Conservation (phyloP, 2,329 filamentous ascomycete genomes). For the Neofusicoccum ribis region DNA sequence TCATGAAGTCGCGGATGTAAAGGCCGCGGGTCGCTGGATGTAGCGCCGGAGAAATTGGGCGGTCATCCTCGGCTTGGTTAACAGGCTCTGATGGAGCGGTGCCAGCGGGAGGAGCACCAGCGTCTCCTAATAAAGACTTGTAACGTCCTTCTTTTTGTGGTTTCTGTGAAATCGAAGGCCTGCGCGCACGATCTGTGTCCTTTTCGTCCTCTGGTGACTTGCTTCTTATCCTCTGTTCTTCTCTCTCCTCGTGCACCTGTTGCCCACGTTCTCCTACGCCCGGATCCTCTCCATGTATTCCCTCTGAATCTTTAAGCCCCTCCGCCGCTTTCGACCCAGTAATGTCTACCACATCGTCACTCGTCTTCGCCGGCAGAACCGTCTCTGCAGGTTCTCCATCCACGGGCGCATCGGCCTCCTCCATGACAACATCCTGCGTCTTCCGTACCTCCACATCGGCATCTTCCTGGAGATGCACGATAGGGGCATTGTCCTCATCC, state of each 20-base stretch:
- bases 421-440: background rate
- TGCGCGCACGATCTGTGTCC: background rate
- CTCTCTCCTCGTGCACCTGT: background rate
- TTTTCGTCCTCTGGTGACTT: conserved; percentile 14
- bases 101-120: conserved; percentile 18
- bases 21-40: conserved; percentile 60
- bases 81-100: conserved; percentile 13
- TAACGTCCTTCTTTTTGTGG: conserved; percentile 31
- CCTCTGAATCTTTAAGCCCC: conserved; percentile 24
- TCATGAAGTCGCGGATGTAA: conserved; percentile 84
- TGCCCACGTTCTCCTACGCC: conserved; percentile 9
- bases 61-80: conserved; percentile 28
- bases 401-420: conserved; percentile 2
- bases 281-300: conserved; percentile 8
- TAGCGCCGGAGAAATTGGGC: conserved; percentile 36
- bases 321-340: conserved; percentile 25
- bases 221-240: background rate
- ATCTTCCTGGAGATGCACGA: conserved; percentile 33
- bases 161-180: conserved; percentile 4
- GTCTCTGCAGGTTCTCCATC: conserved; percentile 20
- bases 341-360: conserved; percentile 33
- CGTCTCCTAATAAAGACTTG: conserved; percentile 30
- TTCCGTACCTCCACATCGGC: conserved; percentile 9
- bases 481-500: conserved; percentile 34
- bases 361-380: conserved; percentile 25